phyloP scores from a whole-genome alignment of 805 yeast genomes.

The Kuraishia borneana region DNA sequence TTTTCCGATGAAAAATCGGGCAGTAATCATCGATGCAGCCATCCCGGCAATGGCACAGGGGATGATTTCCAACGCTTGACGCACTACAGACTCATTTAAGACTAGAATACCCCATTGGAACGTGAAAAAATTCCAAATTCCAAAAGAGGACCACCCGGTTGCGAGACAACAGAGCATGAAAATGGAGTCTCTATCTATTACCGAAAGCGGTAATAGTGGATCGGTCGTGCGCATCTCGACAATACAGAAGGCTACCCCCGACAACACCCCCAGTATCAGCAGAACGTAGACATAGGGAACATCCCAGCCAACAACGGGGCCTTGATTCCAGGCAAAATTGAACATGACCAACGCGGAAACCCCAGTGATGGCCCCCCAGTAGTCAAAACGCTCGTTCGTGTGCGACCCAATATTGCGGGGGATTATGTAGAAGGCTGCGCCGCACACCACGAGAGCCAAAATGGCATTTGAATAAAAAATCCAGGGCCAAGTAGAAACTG shows the following conservation, averaged over 20 bases:
- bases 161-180: conserved; percentile 39
- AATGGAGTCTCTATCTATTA: conserved; percentile 31
- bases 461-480: conserved; percentile 38
- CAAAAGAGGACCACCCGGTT: conserved; percentile 73
- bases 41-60: conserved; percentile 43
- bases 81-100: conserved; percentile 34
- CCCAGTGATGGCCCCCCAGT: conserved; percentile 45
- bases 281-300: conserved; percentile 45
- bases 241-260: conserved; percentile 32
- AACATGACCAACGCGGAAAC: conserved; percentile 49
- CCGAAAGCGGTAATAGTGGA: conserved; percentile 45
- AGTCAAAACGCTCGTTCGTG: conserved; percentile 24
- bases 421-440: conserved; percentile 22
- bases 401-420: conserved; percentile 17
- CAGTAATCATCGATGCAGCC: conserved; percentile 41
- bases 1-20: conserved; percentile 28
- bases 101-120: conserved; percentile 40
- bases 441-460: conserved; percentile 19
- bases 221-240: conserved; percentile 28
- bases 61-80: conserved; percentile 31
- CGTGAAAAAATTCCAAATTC: conserved; percentile 59
- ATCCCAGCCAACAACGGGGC: conserved; percentile 62
- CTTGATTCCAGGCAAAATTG: conserved; percentile 68
- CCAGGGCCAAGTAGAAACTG: conserved; percentile 51
- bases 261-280: conserved; percentile 35